Evolutionary conservation across 139 green algal species (phyloP), one percentile per base, ranked within the genome.

Genomic region (Volvox africanus): DNA sequence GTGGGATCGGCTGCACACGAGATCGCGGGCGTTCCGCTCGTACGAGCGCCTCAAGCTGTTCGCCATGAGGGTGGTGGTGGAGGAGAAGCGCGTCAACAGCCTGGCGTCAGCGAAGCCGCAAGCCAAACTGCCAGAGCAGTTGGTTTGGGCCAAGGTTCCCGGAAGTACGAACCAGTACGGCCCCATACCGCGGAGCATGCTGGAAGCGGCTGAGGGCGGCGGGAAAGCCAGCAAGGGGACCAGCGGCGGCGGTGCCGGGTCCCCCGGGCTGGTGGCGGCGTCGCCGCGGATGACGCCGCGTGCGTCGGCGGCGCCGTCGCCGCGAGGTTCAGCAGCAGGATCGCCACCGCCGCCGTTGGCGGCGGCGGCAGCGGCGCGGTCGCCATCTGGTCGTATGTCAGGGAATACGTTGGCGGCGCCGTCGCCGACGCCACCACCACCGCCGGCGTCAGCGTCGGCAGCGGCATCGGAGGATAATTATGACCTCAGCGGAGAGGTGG

Each of bases 31-130:
- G 20, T 90, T 90, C 73, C 86, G 86, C 9, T 69, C 71, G 50
- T 90, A 90, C 86, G 86, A 90, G 86, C 86, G 73, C 50, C 73
- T 90, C 73, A 90, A 90, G 73, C 73, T 90, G 50, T 76, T 62
- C n/a, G 86, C 86, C 50, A 84, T 84, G 86, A 71, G 86, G 0
- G 30, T 36, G 19, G 71, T 73, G 5, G 30, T 90, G 28, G 86
- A 90, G 86, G 71, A 90, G 86, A 90, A 90, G 86, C 86, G 86
- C 9, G n/a, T 90, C 73, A 90, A 90, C 86, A 65, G n/a, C 71
- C 21, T 32, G 1, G 50, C 50, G 18, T 37, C 17, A 30, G 71
- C 73, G 11, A 26, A 61, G 50, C 71, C 86, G 50, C 86, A 90
- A 50, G 71, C 86, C 86, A 90, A 90, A 55, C 86, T 90, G 30